Percentiles rank a stretch among this genome's conserved stretches.
Evolutionary conservation across 1,284 basidiomycete genomes (phyloP).

Genomic region (Anthracocystis walkeri): DNA sequence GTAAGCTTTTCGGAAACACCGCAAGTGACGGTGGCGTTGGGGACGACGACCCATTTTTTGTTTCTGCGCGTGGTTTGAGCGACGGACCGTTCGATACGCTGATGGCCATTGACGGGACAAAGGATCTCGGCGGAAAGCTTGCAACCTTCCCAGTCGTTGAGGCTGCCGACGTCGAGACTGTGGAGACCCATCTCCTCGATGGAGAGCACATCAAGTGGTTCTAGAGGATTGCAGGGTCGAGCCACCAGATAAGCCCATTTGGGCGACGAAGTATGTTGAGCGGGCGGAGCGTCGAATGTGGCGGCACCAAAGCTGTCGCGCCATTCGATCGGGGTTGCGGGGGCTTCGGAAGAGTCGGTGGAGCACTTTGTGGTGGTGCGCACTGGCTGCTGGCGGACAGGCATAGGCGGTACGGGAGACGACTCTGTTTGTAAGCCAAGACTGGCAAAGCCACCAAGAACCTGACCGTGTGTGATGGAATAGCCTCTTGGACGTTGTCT

Average conservation of each 20-base stretch:
- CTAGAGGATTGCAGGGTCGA: conserved; percentile 45
- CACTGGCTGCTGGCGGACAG: conserved; percentile 14
- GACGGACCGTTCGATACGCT: conserved; percentile 50
- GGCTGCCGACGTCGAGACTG: conserved; percentile 60
- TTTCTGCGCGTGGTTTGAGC: conserved; percentile 47
- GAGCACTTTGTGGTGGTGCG: conserved; percentile 27
- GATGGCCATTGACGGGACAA: conserved; percentile 40
- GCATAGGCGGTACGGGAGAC: neutral
- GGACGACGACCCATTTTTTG: conserved; percentile 62
- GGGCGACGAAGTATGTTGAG: conserved; percentile 5
- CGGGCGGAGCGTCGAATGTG: neutral
- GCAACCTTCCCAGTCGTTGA: conserved; percentile 61
- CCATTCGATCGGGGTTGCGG: conserved; percentile 38
- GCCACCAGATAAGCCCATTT: conserved; percentile 37
- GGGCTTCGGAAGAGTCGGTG: conserved; percentile 30
- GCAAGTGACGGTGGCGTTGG: conserved; percentile 32
- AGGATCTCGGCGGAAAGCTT: conserved; percentile 50
- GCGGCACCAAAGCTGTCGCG: conserved; percentile 34
- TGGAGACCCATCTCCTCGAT: conserved; percentile 65
- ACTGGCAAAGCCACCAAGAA: conserved; percentile 47
- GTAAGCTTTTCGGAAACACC: conserved; percentile 12
- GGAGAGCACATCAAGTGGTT: conserved; percentile 60
- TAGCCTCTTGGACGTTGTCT: conserved; percentile 15
- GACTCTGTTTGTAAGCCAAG: conserved; percentile 38
- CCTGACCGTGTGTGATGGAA: conserved; percentile 39